A percentile compares a stretch with the other conserved stretches of the same genome.
Conservation (phyloP, 2,329 filamentous ascomycete species). For the Berkeleyomyces basicola region DNA sequence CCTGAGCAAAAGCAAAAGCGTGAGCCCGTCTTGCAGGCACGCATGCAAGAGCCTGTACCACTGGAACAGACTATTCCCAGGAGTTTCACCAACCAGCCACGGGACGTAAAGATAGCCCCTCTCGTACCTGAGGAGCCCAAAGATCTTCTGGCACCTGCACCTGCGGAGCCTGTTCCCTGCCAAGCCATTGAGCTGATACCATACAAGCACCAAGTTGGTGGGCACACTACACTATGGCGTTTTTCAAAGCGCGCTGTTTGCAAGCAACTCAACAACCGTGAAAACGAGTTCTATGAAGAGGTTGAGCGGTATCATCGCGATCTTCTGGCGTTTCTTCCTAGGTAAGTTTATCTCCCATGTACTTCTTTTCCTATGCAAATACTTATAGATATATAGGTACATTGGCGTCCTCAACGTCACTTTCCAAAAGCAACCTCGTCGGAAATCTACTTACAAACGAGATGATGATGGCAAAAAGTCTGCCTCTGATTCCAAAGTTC, state of each 20-base stretch:
- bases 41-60: neutral
- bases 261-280: constrained; percentile 93
- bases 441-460: constrained; percentile 37
- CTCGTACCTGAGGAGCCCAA: neutral
- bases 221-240: constrained; percentile 88
- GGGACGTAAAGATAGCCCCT: neutral
- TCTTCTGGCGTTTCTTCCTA: constrained; percentile 76
- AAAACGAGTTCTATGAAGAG: constrained; percentile 97
- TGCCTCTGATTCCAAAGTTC: neutral
- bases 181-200: constrained; percentile 92
- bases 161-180: constrained; percentile 33
- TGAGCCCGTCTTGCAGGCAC: neutral
- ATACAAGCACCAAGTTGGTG: constrained; percentile 93
- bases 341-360: constrained; percentile 31
- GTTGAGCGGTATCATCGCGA: constrained; percentile 84
- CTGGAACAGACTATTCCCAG: neutral
- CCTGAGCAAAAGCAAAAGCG: neutral
- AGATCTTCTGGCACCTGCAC: constrained; percentile 10
- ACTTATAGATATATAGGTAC: constrained; percentile 43
- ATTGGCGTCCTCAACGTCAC: constrained; percentile 95
- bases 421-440: constrained; percentile 68
- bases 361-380: neutral
- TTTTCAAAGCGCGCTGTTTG: constrained; percentile 92
- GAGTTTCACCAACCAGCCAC: neutral
- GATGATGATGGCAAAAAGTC: constrained; percentile 26